Evolutionary conservation across 1,139 yeast species (phyloP).

Genomic region (Pichia sp.): DNA sequence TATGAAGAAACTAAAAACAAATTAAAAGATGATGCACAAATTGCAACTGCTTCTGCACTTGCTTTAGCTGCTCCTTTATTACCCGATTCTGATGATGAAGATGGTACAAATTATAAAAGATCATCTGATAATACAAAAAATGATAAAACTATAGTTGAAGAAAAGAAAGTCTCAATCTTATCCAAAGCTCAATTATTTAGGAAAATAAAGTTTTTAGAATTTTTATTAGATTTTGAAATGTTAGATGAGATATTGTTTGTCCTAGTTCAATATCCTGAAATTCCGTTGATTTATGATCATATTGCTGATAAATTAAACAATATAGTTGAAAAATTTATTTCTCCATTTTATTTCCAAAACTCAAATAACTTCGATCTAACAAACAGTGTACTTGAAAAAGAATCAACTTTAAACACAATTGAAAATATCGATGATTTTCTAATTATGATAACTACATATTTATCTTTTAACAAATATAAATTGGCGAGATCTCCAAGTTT

Average conservation of each 20-base stretch:
- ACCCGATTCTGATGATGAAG: slow-evolving; percentile 53
- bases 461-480: slow-evolving; percentile 53
- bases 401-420: slow-evolving; percentile 31
- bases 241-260: slow-evolving; percentile 59
- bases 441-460: slow-evolving; percentile 39
- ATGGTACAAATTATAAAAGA: not conserved
- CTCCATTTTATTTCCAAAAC: slow-evolving; percentile 39
- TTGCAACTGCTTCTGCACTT: slow-evolving; percentile 70
- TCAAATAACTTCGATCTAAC: slow-evolving; percentile 12
- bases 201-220: slow-evolving; percentile 43
- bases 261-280: slow-evolving; percentile 55
- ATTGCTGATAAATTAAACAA: slow-evolving; percentile 45
- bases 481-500: slow-evolving; percentile 46
- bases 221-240: slow-evolving; percentile 56
- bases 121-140: slow-evolving; percentile 10
- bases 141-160: slow-evolving; percentile 9
- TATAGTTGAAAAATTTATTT: slow-evolving; percentile 44
- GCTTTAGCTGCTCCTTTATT: slow-evolving; percentile 83
- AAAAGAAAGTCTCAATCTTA: slow-evolving; percentile 12
- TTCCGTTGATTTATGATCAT: slow-evolving; percentile 51
- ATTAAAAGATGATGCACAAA: slow-evolving; percentile 55
- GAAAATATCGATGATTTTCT: slow-evolving; percentile 39
- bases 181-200: slow-evolving; percentile 20
- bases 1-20: slow-evolving; percentile 43
- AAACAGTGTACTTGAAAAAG: not conserved